Percentiles rank a stretch among this genome's conserved stretches.
Conservation (phyloP, 768 basidiomycete genomes). For the Pleurotus sapidus region DNA sequence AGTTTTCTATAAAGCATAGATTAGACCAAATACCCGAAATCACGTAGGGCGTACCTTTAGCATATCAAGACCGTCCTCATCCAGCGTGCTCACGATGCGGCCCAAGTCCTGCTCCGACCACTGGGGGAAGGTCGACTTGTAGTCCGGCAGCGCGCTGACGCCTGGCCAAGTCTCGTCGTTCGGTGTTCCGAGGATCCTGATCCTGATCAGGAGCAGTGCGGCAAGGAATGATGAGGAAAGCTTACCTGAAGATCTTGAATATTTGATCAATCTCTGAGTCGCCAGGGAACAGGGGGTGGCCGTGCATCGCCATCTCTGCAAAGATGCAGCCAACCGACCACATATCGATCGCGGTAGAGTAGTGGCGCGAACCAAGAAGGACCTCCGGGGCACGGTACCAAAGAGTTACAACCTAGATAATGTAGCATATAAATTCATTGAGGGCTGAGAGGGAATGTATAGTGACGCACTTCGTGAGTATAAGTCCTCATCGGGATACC, state of each 20-base stretch:
- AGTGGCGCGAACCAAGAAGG: conserved; percentile 93
- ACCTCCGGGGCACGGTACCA: conserved; percentile 99
- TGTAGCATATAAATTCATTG: not conserved
- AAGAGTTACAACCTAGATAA: conserved; percentile 86
- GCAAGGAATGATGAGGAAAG: conserved; percentile 16
- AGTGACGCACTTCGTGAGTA: conserved; percentile 80
- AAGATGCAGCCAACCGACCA: conserved; percentile 99
- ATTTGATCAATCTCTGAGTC: conserved; percentile 99
- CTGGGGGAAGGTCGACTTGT: conserved; percentile 95
- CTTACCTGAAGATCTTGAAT: conserved; percentile 95
- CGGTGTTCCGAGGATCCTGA: conserved; percentile 91
- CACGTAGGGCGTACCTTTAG: conserved; percentile 49
- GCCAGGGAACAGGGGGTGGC: conserved; percentile 90
- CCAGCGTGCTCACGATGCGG: conserved; percentile 65
- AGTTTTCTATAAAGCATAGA: conserved; percentile 42
- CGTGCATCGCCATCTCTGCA: conserved; percentile 96
- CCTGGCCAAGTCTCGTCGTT: conserved; percentile 92
- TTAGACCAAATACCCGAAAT: too few relatives aligned
- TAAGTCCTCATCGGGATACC: conserved; percentile 99
- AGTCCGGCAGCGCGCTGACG: conserved; percentile 84
- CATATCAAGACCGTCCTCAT: conserved; percentile 74
- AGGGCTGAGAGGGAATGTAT: conserved; percentile 2
- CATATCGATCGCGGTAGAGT: conserved; percentile 98
- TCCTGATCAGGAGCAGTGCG: not conserved
- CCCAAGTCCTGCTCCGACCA: conserved; percentile 80